phyloP scores from a whole-genome alignment of 805 yeast species.

The Ogataea methylovora region DNA sequence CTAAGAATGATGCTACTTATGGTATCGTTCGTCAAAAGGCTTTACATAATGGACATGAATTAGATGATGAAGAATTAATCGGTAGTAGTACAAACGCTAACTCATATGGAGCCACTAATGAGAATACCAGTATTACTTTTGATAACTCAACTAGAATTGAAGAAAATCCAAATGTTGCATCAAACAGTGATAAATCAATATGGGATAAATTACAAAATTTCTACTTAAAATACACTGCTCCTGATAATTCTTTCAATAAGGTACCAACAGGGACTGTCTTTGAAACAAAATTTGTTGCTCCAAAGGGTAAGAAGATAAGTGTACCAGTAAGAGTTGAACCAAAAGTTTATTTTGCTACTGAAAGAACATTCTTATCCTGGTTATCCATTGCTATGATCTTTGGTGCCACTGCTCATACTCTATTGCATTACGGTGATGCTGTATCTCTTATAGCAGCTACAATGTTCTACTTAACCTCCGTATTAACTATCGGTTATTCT shows the following conservation, averaged over 20 bases:
- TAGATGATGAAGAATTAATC: slow-evolving; percentile 64
- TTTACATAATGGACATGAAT: slow-evolving; percentile 39
- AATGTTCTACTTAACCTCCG: slow-evolving; percentile 79
- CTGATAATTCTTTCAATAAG: slow-evolving; percentile 45
- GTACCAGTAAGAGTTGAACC: slow-evolving; percentile 98
- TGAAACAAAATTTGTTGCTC: slow-evolving; percentile 55
- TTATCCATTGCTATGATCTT: slow-evolving; percentile 81
- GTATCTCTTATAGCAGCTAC: slow-evolving; percentile 74
- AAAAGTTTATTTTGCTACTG: slow-evolving; percentile 97
- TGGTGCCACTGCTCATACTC: slow-evolving; percentile 82
- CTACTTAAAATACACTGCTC: slow-evolving; percentile 13
- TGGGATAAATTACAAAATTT: slow-evolving; percentile 8
- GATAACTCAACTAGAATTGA: slow-evolving; percentile 21
- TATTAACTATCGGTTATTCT: slow-evolving; percentile 66
- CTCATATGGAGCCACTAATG: neutral
- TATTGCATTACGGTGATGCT: slow-evolving; percentile 76
- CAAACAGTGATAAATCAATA: slow-evolving; percentile 7
- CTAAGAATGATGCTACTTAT: slow-evolving; percentile 49
- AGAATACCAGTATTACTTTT: slow-evolving; percentile 15
- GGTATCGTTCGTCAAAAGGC: slow-evolving; percentile 51
- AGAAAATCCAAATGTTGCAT: slow-evolving; percentile 8
- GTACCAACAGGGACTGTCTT: slow-evolving; percentile 62
- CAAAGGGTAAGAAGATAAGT: slow-evolving; percentile 82
- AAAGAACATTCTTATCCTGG: slow-evolving; percentile 93
- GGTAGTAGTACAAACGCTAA: slow-evolving; percentile 21